Evolutionary conservation across 129 eudicot genomes (phyloP).

Genomic region (Saposhnikovia divaricata): DNA sequence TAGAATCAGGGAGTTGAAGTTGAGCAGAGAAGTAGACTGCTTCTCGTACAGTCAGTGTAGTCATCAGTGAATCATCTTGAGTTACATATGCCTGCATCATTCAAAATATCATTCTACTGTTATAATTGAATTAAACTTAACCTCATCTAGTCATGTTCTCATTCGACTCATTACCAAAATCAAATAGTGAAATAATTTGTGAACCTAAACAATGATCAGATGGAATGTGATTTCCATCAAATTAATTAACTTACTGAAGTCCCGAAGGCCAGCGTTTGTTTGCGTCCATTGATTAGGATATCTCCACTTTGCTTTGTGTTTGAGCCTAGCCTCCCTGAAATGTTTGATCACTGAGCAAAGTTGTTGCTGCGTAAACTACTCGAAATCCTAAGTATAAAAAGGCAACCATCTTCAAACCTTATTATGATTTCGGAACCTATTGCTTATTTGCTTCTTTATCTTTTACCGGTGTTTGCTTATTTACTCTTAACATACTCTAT

Average conservation of each 20-base stretch:
- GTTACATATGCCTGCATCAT: slow-evolving; percentile 74
- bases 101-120: neutral
- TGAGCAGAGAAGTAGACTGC: slow-evolving; percentile 72
- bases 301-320: slow-evolving; percentile 16
- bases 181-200: neutral
- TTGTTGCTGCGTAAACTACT: neutral
- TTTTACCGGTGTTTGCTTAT: neutral
- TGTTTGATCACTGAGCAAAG: neutral
- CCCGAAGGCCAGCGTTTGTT: slow-evolving; percentile 26
- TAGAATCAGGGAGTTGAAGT: slow-evolving; percentile 63
- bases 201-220: neutral
- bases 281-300: slow-evolving; percentile 27
- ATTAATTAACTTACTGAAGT: slow-evolving; percentile 25
- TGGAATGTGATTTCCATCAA: neutral
- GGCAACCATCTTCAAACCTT: neutral
- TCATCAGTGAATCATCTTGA: slow-evolving; percentile 76
- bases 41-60: slow-evolving; percentile 69
- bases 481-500: too few species aligned
- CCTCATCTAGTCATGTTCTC: neutral
- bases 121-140: neutral
- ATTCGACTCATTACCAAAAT: neutral
- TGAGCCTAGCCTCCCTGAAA: slow-evolving; percentile 12
- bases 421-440: neutral
- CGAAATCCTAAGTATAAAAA: neutral
- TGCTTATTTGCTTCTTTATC: neutral